Base-by-base conservation (phyloP, 306 rosid genomes). In the Astragalus membranaceus region DNA sequence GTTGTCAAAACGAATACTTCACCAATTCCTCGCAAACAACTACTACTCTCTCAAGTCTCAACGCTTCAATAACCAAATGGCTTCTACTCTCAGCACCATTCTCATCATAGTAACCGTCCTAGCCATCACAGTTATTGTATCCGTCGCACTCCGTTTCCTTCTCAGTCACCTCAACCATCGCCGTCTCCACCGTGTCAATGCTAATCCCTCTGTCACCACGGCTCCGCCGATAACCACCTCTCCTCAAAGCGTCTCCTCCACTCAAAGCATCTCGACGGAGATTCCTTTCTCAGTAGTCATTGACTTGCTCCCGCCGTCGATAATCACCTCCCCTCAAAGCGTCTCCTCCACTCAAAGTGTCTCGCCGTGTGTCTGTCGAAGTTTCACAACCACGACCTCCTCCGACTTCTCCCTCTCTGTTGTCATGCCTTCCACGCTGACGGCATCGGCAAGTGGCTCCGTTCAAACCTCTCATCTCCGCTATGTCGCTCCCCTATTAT, bases 321-420 rank as follows among this genome's bases (percentile, higher is more conserved):
- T n/a, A n/a, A n/a, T n/a, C n/a, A n/a, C n/a, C n/a, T n/a, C n/a
- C n/a, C n/a, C n/a, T n/a, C n/a, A n/a, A n/a, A n/a, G n/a, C n/a
- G n/a, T n/a, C n/a, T n/a, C n/a, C n/a, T n/a, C n/a, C n/a, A n/a
- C n/a, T n/a, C n/a, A n/a, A n/a, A n/a, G n/a, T 84, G 67, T 10
- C 85, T 3, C 88, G 95, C 98, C 0, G 95, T 82, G 0, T 91
- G 97, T 58, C 78, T 91, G 39, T 88, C 97, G 0, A 88, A 88
- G 62, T 91, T 91, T 61, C 86, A 76, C 70, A 57, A 70, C 23
- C 1, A 20, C 23, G 23, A 20, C 23, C 23, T 20, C 23, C 23
- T 20, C 23, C 23, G 23, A 2, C 1, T 20, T 20, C 23, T 20
- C 23, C 23, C 23, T 20, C 23, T 20, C 23, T 20, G 23, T 2